A percentile compares a stretch with the other conserved stretches of the same genome.
phyloP scores from a whole-genome alignment of 1,284 basidiomycete species.

The Ustilago lituana region DNA sequence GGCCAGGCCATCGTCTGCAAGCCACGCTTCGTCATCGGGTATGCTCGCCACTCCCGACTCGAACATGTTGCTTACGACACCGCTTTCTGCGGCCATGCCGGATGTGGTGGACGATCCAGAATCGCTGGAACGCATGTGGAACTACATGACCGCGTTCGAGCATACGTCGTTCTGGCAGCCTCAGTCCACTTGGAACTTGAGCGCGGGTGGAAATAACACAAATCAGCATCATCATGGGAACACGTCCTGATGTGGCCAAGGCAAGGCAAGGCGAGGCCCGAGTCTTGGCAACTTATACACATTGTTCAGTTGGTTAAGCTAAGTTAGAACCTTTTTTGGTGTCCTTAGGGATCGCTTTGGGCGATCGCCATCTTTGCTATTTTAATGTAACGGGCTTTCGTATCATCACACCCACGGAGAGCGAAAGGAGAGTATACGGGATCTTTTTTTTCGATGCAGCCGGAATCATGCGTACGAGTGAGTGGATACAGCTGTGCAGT shows the following conservation, averaged over 20 bases:
- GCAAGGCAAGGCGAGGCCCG: no score
- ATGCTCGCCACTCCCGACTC: conserved; percentile 16
- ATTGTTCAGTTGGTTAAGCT: no score
- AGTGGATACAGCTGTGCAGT: no score
- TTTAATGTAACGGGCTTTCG: conserved; percentile 15
- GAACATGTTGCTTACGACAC: conserved; percentile 17
- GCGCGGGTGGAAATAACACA: not conserved
- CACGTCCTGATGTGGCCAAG: not conserved
- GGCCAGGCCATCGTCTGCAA: conserved; percentile 9
- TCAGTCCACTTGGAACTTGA: conserved; percentile 40
- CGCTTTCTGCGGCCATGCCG: conserved; percentile 17
- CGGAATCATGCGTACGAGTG: no score
- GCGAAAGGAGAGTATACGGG: no score
- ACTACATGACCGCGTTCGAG: conserved; percentile 50
- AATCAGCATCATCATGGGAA: conserved; percentile 3
- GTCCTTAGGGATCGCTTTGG: no score
- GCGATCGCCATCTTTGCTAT: no score
- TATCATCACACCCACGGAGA: no score
- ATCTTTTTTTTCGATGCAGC: no score
- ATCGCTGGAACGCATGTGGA: conserved; percentile 48
- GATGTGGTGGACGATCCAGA: conserved; percentile 37
- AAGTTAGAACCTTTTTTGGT: no score
- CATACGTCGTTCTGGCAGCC: conserved; percentile 49
- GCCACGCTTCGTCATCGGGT: conserved; percentile 8
- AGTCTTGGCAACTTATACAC: no score